phyloP scores from a whole-genome alignment of 305 asterid species.

The Fraxinus dipetala region DNA sequence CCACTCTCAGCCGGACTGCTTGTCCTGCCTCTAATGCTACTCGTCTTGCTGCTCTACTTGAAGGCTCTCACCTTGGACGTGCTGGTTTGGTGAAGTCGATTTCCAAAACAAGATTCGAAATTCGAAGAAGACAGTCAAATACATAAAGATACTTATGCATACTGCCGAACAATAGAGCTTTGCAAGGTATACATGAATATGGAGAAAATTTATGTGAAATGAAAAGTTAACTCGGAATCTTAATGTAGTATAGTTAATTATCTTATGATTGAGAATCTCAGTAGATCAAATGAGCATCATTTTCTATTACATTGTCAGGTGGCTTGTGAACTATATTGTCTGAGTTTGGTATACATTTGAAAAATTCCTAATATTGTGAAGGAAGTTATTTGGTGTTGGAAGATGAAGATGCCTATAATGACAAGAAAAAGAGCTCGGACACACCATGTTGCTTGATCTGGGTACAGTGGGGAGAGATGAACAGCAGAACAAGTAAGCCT shows the following conservation, averaged over 20 bases:
- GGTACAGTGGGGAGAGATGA: not conserved
- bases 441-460: not conserved
- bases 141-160: not conserved
- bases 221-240: not conserved
- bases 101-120: no score
- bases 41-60: no score
- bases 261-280: not conserved
- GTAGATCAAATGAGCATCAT: not conserved
- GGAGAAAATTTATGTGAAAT: not conserved
- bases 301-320: not conserved
- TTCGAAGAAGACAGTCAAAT: not conserved
- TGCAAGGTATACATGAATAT: not conserved
- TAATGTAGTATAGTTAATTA: not conserved
- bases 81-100: no score
- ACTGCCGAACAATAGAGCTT: not conserved
- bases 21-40: no score
- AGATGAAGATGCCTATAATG: not conserved
- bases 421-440: not conserved
- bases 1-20: not conserved
- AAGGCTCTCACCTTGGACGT: no score
- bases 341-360: not conserved
- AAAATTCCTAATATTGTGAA: not conserved
- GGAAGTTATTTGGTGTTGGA: not conserved
- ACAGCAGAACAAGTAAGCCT: not conserved
- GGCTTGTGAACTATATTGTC: not conserved